These are phyloP conservation scores for Lasiodiplodia theobromae DNA, from an alignment of 2,329 filamentous ascomycete species.

Conservation along the genomic window DNA sequence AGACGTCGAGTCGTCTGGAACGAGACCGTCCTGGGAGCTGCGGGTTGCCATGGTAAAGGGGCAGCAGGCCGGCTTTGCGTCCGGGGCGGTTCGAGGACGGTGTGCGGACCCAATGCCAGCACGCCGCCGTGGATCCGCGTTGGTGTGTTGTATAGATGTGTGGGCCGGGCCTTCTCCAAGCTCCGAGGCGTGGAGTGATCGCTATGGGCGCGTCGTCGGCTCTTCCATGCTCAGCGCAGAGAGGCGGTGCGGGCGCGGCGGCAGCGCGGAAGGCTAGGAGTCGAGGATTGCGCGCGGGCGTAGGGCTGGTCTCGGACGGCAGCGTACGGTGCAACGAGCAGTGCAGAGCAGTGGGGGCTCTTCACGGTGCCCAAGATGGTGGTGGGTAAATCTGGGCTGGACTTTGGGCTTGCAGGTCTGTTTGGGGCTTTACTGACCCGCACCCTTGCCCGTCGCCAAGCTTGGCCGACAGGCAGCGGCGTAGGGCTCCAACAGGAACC, in stretches of 20 bases:
- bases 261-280: constrained; percentile 22
- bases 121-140: constrained; percentile 32
- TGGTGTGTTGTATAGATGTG: constrained; percentile 35
- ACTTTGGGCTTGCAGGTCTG: constrained; percentile 15
- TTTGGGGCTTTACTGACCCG: constrained; percentile 11
- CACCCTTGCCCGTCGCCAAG: constrained; percentile 18
- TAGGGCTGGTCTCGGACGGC: constrained; percentile 14
- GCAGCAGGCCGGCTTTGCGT: constrained; percentile 14
- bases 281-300: constrained; percentile 18
- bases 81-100: constrained; percentile 20
- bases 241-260: constrained; percentile 24
- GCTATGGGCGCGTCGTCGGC: constrained; percentile 36
- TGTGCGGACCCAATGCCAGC: constrained; percentile 28
- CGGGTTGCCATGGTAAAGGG: constrained; percentile 30
- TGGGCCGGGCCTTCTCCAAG: constrained; percentile 36
- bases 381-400: constrained; percentile 12
- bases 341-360: constrained; percentile 8
- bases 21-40: constrained; percentile 17
- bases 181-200: constrained; percentile 42
- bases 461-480: constrained; percentile 17
- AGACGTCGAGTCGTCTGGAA: constrained; percentile 20
- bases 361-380: constrained; percentile 20
- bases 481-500: constrained; percentile 12
- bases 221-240: constrained; percentile 29
- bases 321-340: constrained; percentile 14